phyloP scores from a whole-genome alignment of 352 stramenopile genomes.

The Blastocystis sp. region DNA sequence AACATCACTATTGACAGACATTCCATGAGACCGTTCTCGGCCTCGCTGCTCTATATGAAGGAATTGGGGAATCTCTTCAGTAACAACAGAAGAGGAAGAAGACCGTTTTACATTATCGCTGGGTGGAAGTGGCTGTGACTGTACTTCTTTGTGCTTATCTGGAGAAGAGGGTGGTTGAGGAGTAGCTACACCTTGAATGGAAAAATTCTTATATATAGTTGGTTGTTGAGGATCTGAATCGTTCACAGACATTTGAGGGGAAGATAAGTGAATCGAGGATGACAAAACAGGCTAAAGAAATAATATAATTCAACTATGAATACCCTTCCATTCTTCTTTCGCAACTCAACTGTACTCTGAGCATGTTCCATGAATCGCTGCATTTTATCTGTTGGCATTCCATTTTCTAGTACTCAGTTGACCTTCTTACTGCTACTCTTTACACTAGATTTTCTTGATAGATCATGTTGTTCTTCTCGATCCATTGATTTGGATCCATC shows the following conservation, averaged over 20 bases:
- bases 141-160: background rate
- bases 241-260: too few species aligned
- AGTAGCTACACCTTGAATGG: too few species aligned
- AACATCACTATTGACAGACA: background rate
- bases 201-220: too few species aligned
- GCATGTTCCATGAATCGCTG: conserved; percentile 48
- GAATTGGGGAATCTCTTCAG: background rate
- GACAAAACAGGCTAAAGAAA: too few species aligned
- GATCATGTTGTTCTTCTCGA: background rate
- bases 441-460: background rate
- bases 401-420: background rate
- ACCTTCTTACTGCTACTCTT: background rate
- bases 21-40: background rate
- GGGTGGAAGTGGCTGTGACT: background rate
- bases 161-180: background rate
- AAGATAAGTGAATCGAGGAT: too few species aligned
- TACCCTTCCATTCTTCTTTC: background rate
- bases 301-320: background rate
- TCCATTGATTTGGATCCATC: background rate
- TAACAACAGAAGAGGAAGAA: background rate
- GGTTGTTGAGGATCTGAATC: too few species aligned
- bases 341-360: conserved; percentile 50
- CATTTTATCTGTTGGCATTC: conserved; percentile 51
- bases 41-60: background rate
- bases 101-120: background rate